Evolutionary conservation across 1,139 yeast genomes (phyloP), one percentile per base, ranked within the genome.

Genomic region (Candida pseudoviswanathii): DNA sequence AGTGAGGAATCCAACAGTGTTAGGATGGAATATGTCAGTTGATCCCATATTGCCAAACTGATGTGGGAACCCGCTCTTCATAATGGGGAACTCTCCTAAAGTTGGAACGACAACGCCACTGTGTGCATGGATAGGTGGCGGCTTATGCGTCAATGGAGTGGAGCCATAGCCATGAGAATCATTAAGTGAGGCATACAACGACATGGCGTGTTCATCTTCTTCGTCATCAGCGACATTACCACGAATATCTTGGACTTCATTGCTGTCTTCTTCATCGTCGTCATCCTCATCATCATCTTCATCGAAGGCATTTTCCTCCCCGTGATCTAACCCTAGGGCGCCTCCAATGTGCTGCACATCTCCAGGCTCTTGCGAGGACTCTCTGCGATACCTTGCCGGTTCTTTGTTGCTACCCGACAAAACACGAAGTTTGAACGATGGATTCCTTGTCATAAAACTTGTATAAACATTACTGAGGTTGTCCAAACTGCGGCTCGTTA

Each of bases 141-240:
- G 52, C 11, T 53, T 52, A 9, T 46, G 49, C 2, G 49, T 37
- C n/a, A 52, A 38, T 3, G 53, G 55, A 4, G 57, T 50, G 6
- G 56, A 52, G 21, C 54, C 54, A 43, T 55, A 59, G 3, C 55
- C 62, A 22, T 62, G 64, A 41, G 70, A 69, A 26, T 52, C 51
- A 52, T 73, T 73, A 41, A 77, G 59, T 0, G 78, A 73, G 0
- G 79, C 68, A 54, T 77, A 77, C 41, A 77, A 57, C 1, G 81
- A 75, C 83, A 80, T 78, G 1, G 75, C 82, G 50, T 77, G 74
- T 50, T 79, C 83, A 55, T 80, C 84, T 56, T 79, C 84, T 45
- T 76, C 82, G 4, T 56, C 50, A 29, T 67, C 73, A 22, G 51
- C 34, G 48, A 26, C 59, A 11, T 56, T 62, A 22, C 58, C 64